phyloP scores from a whole-genome alignment of 2,329 filamentous ascomycete species.

The Passalora sequoiae region DNA sequence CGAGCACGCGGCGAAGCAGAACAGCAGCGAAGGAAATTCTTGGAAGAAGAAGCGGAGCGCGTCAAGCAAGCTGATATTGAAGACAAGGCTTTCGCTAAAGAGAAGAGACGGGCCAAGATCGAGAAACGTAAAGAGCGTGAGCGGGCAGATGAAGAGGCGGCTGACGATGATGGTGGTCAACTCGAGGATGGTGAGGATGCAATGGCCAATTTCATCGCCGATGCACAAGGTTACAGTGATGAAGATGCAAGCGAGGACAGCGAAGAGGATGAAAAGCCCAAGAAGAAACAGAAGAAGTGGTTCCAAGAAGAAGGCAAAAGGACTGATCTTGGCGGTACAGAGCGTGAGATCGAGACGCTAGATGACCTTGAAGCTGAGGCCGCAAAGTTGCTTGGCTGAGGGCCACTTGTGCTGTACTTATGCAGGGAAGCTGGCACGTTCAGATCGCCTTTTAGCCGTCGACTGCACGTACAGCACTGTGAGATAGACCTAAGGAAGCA shows the following conservation, averaged over 20 bases:
- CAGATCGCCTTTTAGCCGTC: too few species aligned
- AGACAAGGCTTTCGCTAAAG: constrained; percentile 75
- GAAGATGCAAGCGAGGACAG: constrained; percentile 41
- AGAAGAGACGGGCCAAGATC: constrained; percentile 71
- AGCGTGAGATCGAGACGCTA: constrained; percentile 66
- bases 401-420: too few species aligned
- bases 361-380: constrained; percentile 76
- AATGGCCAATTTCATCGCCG: constrained; percentile 41
- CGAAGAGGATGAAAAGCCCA: constrained; percentile 42
- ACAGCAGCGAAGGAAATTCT: constrained; percentile 68
- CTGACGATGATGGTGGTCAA: constrained; percentile 17
- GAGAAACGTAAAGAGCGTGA: constrained; percentile 67
- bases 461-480: too few species aligned
- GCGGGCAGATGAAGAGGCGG: constrained; percentile 43
- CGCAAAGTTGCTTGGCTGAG: constrained; percentile 55
- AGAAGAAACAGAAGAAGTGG: constrained; percentile 71
- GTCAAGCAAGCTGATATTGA: constrained; percentile 70
- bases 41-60: constrained; percentile 67
- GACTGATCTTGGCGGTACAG: constrained; percentile 47
- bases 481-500: too few species aligned
- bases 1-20: constrained; percentile 67
- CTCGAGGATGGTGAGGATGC: constrained; percentile 34
- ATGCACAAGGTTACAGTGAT: constrained; percentile 31
- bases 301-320: constrained; percentile 63
- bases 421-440: too few species aligned